Evolutionary conservation across 1,284 basidiomycete species (phyloP), one percentile per base, ranked within the genome.

Genomic region (Trametes pubescens): DNA sequence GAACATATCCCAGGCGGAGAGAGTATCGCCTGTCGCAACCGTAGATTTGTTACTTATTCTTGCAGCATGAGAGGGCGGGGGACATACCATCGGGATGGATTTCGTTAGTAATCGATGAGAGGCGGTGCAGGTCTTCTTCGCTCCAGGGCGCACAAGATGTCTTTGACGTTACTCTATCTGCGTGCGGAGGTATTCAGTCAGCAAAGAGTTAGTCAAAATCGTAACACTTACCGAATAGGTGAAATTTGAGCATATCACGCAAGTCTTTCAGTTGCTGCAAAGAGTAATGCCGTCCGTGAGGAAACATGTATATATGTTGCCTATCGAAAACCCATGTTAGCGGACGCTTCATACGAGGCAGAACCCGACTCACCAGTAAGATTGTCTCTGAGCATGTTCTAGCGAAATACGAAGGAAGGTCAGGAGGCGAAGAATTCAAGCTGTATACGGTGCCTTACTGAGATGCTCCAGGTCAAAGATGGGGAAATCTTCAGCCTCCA

Each of bases 81-180:
- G 13, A 51, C 48, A 13, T n/a, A 65, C 60, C 52, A 6, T 61
- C 59, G 58, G 38, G 47, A 21, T 40, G 26, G 16, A 67, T 46
- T 7, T 67, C 56, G 2, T 61, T 62, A 9, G 65, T 11, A 7
- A 62, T 46, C 2, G 64, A 32, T 2, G 59, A 22, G 14, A 69
- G 43, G 0, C 57, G 40, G 29, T 52, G 32, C 1, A 71, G 34
- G 18, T 72, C 67, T 6, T 63, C 57, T 1, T 40, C 35, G n/a
- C 40, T 52, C 11, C 58, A 70, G 8, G 72, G 68, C 1, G 65
- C 32, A 2, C 64, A 68, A 3, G 72, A 71, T 2, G 63, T 61
- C 5, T 40, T 43, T 1, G 73, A 72, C 1, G 71, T 71, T 48
- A 64, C 51, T n/a, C 57, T 29, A 40, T 74, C 73, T 74, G 18